A percentile compares a stretch with the other conserved stretches of the same genome.
phyloP scores from a whole-genome alignment of 371 early-diverging fungal genomes.

The Syncephalis plumigaleata region DNA sequence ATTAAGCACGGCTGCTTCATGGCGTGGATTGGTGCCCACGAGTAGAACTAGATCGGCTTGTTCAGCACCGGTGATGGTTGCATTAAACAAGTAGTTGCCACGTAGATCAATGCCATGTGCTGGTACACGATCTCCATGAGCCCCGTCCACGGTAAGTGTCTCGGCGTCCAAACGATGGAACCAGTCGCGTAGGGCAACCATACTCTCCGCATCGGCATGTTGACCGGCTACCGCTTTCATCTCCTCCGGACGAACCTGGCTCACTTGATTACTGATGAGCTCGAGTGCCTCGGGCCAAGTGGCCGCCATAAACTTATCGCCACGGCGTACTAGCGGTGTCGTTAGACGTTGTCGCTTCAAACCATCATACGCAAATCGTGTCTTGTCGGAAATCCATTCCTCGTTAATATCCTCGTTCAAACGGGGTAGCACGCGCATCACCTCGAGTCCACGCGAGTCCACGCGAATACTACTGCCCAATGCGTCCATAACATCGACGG shows the following conservation, averaged over 20 bases:
- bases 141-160: conserved; percentile 61
- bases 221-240: conserved; percentile 88
- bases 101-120: conserved; percentile 67
- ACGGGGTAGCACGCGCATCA: conserved; percentile 89
- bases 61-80: conserved; percentile 73
- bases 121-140: conserved; percentile 27
- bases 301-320: conserved; percentile 64
- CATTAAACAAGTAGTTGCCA: conserved; percentile 75
- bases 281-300: conserved; percentile 80
- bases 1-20: conserved; percentile 91
- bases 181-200: conserved; percentile 81
- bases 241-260: conserved; percentile 27
- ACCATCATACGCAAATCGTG: conserved; percentile 89
- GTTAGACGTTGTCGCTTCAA: conserved; percentile 89
- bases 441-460: conserved; percentile 91
- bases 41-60: conserved; percentile 83
- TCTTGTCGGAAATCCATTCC: conserved; percentile 98
- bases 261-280: conserved; percentile 45
- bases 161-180: conserved; percentile 76
- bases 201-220: conserved; percentile 70
- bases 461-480: conserved; percentile 89
- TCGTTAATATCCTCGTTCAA: conserved; percentile 93
- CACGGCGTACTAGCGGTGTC: conserved; percentile 71
- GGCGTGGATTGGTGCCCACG: conserved; percentile 91
- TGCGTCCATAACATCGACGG: conserved; percentile 89